A percentile compares a stretch with the other conserved stretches of the same genome.
These are phyloP conservation scores for Trichothecium roseum DNA, from an alignment of 2,329 filamentous ascomycete genomes.

Conservation along the genomic window DNA sequence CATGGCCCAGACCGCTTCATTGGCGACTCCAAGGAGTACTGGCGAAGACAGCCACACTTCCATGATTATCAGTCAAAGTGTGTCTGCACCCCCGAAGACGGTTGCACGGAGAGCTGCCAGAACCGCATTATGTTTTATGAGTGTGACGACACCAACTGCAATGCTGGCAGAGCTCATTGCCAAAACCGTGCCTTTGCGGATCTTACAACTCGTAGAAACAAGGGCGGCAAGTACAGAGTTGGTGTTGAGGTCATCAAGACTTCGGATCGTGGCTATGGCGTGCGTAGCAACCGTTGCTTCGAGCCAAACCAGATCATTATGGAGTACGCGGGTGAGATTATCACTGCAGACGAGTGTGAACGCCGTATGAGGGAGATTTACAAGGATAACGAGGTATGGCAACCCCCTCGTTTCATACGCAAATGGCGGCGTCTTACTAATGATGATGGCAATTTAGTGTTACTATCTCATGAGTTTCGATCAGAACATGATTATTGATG, in stretches of 20 bases:
- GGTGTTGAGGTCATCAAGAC: constrained; percentile 96
- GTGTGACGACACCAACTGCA: constrained; percentile 85
- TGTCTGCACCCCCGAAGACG: constrained; percentile 65
- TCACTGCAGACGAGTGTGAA: constrained; percentile 89
- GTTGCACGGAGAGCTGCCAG: constrained; percentile 82
- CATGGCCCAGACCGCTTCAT: constrained; percentile 69
- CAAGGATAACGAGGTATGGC: constrained; percentile 77
- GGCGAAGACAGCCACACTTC: constrained; percentile 68
- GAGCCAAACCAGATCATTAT: constrained; percentile 90
- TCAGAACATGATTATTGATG: constrained; percentile 97
- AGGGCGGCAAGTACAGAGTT: constrained; percentile 77
- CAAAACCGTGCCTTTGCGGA: constrained; percentile 82
- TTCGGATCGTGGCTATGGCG: constrained; percentile 75
- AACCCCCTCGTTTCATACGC: background rate
- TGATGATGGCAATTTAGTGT: constrained; percentile 44
- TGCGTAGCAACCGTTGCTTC: constrained; percentile 83
- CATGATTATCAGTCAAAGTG: constrained; percentile 61
- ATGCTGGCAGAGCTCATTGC: constrained; percentile 61
- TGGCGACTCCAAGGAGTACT: constrained; percentile 68
- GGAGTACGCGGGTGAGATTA: constrained; percentile 96
- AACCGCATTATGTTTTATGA: constrained; percentile 97
- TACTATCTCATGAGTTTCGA: constrained; percentile 99
- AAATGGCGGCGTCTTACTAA: background rate
- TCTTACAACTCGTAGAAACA: constrained; percentile 63
- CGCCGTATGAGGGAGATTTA: constrained; percentile 88